Evolutionary conservation across 164 flowering plant species (phyloP).

Genomic region (Taxillus chinensis): DNA sequence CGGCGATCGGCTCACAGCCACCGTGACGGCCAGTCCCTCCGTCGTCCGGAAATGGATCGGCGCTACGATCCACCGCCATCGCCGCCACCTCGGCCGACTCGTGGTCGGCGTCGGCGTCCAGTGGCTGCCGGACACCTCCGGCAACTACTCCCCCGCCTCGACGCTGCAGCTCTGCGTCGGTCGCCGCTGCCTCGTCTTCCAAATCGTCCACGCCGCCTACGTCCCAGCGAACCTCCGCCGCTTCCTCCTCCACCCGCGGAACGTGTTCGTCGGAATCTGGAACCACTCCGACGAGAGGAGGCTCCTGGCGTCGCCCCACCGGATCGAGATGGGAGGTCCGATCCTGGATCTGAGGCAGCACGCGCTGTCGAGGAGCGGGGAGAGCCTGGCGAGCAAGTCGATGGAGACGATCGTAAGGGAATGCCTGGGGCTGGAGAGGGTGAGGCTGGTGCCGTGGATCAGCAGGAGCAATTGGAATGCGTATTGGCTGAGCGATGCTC

Average conservation of each 20-base stretch:
- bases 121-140: background rate
- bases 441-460: background rate
- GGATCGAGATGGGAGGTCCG: background rate
- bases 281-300: background rate
- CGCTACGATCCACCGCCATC: constrained; percentile 3
- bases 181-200: background rate
- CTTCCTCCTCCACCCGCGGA: background rate
- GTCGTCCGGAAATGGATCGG: constrained; percentile 14
- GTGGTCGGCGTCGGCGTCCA: background rate
- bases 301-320: background rate
- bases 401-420: background rate
- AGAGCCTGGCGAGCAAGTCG: background rate
- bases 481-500: background rate
- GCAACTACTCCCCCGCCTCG: background rate
- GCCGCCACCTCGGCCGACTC: background rate
- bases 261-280: background rate
- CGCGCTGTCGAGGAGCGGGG: background rate
- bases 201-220: background rate
- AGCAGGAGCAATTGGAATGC: background rate
- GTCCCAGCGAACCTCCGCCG: background rate
- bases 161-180: background rate
- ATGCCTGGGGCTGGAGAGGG: background rate
- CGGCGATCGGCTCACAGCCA: constrained; percentile 3
- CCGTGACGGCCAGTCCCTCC: constrained; percentile 20
- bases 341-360: background rate